Base-by-base conservation (phyloP, 2,329 filamentous ascomycete species). In the Chaetomiaceae sp. region DNA sequence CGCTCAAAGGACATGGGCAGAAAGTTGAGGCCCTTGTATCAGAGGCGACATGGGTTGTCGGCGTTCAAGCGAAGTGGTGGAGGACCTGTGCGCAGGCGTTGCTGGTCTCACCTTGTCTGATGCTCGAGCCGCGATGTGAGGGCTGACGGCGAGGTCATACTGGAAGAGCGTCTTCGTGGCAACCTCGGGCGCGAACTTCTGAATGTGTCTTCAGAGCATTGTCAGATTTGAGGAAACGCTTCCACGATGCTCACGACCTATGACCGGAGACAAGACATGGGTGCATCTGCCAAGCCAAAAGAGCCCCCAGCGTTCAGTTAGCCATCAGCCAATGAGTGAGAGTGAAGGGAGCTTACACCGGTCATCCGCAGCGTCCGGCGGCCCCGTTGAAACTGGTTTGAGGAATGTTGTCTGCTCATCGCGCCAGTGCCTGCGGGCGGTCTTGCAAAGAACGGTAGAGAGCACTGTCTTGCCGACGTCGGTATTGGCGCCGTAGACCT, bases 401-500 rank as follows among this genome's bases (percentile, higher is more conserved):
- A 94, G 62, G 62, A 86, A 94, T 10, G 75, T 72, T 1, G 81
- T 74, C 17, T 67, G 65, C 37, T 75, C 72, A 17, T 67, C 7
- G 64, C 17, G 62, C 53, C 70, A 69, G 32, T 67, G 65, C 20
- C 66, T 69, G 30, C 66, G 68, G 4, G 81, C 74, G 8, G 83
- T 76, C 51, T 78, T 81, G 62, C 80, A 84, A 3, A 94, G 70
- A 11, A 88, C 65, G 0, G 86, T 88, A 2, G 84, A 83, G 48
- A 89, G 76, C 26, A 94, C 78, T 0, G 88, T 94, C 70, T 94
- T 94, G 53, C 88, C 88, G 20, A 93, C 86, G 54, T 86, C 80
- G 0, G 88, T 93, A 58, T 91, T 93, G 38, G 88, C 85, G 22
- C 88, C 88, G 58, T 86, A 94, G 30, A 94, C 71, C 64, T 93